Conservation (phyloP, 164 flowering plant genomes). For the Umbilicus rupestris region DNA sequence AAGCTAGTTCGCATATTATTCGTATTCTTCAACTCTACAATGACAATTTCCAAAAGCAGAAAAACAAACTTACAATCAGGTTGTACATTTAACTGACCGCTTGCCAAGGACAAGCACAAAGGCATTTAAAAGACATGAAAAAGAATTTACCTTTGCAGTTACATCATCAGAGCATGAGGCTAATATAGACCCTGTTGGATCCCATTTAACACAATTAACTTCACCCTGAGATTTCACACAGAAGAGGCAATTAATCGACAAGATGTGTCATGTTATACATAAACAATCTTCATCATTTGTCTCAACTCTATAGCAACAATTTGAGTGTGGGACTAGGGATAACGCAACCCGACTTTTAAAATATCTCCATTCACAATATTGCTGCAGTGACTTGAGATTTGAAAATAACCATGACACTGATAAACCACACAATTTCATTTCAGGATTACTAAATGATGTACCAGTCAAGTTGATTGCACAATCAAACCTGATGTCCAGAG, state of each 20-base stretch:
- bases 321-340: neutral
- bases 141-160: conserved; percentile 68
- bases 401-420: too few relatives aligned
- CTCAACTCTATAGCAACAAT: neutral
- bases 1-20: too few relatives aligned
- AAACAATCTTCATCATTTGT: neutral
- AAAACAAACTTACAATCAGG: too few relatives aligned
- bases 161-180: conserved; percentile 97
- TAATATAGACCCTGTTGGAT: conserved; percentile 76
- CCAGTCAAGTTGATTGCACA: neutral
- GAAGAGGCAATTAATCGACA: neutral
- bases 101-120: too few relatives aligned
- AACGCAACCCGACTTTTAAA: too few relatives aligned
- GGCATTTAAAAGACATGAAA: neutral
- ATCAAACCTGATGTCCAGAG: conserved; percentile 79
- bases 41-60: too few relatives aligned
- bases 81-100: too few relatives aligned
- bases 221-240: conserved; percentile 60
- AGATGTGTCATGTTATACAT: neutral
- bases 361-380: too few relatives aligned
- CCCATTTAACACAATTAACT: conserved; percentile 98
- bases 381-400: too few relatives aligned
- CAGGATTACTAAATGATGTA: conserved; percentile 37
- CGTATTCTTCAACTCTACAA: too few relatives aligned
- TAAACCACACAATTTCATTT: conserved; percentile 17